Evolutionary conservation across 768 basidiomycete species (phyloP).

Genomic region (Termitomyces sp.): DNA sequence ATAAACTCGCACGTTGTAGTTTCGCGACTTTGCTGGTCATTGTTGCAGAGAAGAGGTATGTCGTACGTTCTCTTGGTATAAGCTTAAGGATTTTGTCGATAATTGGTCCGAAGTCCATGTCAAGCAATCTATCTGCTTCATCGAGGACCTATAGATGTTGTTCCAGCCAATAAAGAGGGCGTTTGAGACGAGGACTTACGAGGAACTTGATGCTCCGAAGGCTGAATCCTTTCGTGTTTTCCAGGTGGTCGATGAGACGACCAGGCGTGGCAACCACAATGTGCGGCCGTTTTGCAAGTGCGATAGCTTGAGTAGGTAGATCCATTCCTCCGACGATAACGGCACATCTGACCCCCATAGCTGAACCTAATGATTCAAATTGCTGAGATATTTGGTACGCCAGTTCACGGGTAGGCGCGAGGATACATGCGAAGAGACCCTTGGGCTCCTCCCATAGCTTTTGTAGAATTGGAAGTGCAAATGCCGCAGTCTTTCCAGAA

Average conservation of each 20-base stretch:
- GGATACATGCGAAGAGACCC: slow-evolving; percentile 87
- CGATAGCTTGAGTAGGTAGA: slow-evolving; percentile 84
- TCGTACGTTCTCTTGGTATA: slow-evolving; percentile 90
- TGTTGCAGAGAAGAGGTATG: slow-evolving; percentile 96
- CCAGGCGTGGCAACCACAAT: slow-evolving; percentile 95
- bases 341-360: slow-evolving; percentile 88
- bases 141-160: slow-evolving; percentile 72
- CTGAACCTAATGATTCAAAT: slow-evolving; percentile 85
- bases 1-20: slow-evolving; percentile 88
- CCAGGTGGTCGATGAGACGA: slow-evolving; percentile 87
- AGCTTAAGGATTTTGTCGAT: slow-evolving; percentile 96
- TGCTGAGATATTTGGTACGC: slow-evolving; percentile 99
- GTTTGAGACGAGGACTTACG: slow-evolving; percentile 38
- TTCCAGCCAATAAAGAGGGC: not conserved
- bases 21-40: slow-evolving; percentile 99
- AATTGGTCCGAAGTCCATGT: slow-evolving; percentile 94
- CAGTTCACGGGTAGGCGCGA: slow-evolving; percentile 97
- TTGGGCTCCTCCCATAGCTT: slow-evolving; percentile 95
- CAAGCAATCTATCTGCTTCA: slow-evolving; percentile 92
- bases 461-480: slow-evolving; percentile 93
- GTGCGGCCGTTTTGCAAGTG: slow-evolving; percentile 91
- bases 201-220: slow-evolving; percentile 82
- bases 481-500: slow-evolving; percentile 96
- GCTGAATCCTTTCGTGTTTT: slow-evolving; percentile 96
- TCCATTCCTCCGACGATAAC: slow-evolving; percentile 97